A percentile compares a stretch with the other conserved stretches of the same genome.
phyloP scores from a whole-genome alignment of 352 stramenopile genomes.

The Globisporangium cylindrosporum region DNA sequence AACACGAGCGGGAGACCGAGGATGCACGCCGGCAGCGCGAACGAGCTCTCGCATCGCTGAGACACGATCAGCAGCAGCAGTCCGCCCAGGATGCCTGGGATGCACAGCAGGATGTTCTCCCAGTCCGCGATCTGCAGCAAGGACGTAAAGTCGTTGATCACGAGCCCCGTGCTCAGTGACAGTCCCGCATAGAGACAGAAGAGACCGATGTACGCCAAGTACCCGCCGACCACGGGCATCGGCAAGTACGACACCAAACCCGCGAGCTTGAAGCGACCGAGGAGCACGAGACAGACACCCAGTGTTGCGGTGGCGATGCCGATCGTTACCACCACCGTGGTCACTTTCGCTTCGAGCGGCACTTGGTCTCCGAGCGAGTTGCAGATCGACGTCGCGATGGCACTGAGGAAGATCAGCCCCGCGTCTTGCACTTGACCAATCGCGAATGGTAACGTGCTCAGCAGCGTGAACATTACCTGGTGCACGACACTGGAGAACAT shows the following conservation, averaged over 20 bases:
- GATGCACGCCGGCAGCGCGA: constrained; percentile 78
- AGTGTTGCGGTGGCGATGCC: constrained; percentile 90
- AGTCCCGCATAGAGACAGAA: constrained; percentile 94
- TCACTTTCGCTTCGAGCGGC: constrained; percentile 78
- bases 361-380: constrained; percentile 65
- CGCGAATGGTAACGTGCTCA: constrained; percentile 94
- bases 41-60: constrained; percentile 76
- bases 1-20: constrained; percentile 89
- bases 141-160: constrained; percentile 88
- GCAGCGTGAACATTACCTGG: constrained; percentile 85
- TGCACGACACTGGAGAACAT: constrained; percentile 96
- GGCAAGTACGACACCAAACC: constrained; percentile 96
- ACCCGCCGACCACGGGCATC: constrained; percentile 96
- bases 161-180: constrained; percentile 87
- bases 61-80: constrained; percentile 81
- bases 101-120: constrained; percentile 75
- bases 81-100: constrained; percentile 83
- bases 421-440: constrained; percentile 98
- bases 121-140: constrained; percentile 65
- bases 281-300: constrained; percentile 91
- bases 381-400: constrained; percentile 92
- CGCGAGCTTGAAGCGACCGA: constrained; percentile 93
- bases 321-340: constrained; percentile 94
- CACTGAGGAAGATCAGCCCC: constrained; percentile 96
- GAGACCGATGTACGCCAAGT: constrained; percentile 97